Conservation (phyloP, 2,329 filamentous ascomycete species). For the Thyridium curvatum region DNA sequence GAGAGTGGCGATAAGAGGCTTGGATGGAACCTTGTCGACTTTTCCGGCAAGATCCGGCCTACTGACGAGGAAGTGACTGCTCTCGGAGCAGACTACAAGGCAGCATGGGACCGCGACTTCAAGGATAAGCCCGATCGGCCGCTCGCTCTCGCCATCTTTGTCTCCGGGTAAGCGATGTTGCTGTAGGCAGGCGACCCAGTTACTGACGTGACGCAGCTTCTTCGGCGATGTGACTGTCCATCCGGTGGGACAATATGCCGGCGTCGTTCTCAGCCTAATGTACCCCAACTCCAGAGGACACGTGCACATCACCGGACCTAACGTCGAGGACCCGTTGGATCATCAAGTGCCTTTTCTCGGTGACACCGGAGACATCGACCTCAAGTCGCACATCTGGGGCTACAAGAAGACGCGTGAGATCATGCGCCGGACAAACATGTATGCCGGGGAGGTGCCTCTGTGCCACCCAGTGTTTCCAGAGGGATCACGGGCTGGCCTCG, state of each 20-base stretch:
- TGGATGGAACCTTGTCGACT: constrained; percentile 49
- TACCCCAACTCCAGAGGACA: constrained; percentile 56
- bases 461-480: constrained; percentile 15
- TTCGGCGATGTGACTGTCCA: too few species aligned
- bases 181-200: constrained; percentile 10
- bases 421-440: constrained; percentile 35
- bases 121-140: constrained; percentile 10
- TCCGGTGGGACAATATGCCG: constrained; percentile 37
- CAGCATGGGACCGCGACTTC: constrained; percentile 46
- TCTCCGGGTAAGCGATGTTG: constrained; percentile 13
- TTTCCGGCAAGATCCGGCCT: constrained; percentile 47
- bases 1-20: constrained; percentile 25
- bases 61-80: constrained; percentile 40
- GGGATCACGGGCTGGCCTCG: constrained; percentile 6
- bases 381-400: constrained; percentile 43
- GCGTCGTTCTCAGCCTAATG: constrained; percentile 42
- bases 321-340: constrained; percentile 30
- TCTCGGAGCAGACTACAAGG: constrained; percentile 42
- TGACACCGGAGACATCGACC: constrained; percentile 37
- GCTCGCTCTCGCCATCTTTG: constrained; percentile 9
- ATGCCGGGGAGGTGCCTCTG: constrained; percentile 18
- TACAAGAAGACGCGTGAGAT: constrained; percentile 44
- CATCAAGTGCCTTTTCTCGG: constrained; percentile 47
- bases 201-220: too few species aligned
- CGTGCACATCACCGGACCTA: constrained; percentile 43